Percentiles rank a stretch among this genome's conserved stretches.
phyloP scores from a whole-genome alignment of 306 rosid genomes.

The Quercus rubra region DNA sequence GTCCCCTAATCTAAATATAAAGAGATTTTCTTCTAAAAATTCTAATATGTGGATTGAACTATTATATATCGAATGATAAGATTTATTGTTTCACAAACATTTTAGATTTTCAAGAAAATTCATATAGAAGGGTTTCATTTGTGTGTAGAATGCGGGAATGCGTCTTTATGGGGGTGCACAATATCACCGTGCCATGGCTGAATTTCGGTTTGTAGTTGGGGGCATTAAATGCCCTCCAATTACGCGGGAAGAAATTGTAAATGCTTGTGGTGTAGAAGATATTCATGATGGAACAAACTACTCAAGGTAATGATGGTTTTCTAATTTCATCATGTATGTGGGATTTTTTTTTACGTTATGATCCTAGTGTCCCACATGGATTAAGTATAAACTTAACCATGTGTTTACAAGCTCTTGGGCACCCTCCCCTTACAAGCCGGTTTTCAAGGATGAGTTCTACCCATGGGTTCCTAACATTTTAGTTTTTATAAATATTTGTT shows the following conservation, averaged over 20 bases:
- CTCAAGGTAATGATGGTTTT: conserved; percentile 61
- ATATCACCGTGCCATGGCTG: conserved; percentile 99
- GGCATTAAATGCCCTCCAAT: conserved; percentile 98
- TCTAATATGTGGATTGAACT: not conserved
- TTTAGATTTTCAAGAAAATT: conserved; percentile 15
- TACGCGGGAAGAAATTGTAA: conserved; percentile 91
- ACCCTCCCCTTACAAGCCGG: too few species aligned
- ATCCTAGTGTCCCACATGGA: too few species aligned
- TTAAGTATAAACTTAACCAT: too few species aligned
- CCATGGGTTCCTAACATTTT: too few species aligned
- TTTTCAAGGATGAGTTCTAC: too few species aligned
- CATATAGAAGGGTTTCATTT: conserved; percentile 6
- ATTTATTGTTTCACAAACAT: not conserved
- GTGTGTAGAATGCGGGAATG: conserved; percentile 90
- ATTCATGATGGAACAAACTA: conserved; percentile 97
- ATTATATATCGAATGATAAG: not conserved
- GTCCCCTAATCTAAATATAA: not conserved
- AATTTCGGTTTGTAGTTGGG: conserved; percentile 95
- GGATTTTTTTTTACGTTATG: not conserved
- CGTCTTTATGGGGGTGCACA: conserved; percentile 99
- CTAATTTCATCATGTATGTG: not conserved
- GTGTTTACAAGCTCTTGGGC: too few species aligned
- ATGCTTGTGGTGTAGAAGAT: conserved; percentile 99
- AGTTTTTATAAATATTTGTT: not conserved
- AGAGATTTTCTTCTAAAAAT: not conserved